Evolutionary conservation across 2,329 filamentous ascomycete species (phyloP).

Genomic region (Gnomoniopsis smithogilvyi): DNA sequence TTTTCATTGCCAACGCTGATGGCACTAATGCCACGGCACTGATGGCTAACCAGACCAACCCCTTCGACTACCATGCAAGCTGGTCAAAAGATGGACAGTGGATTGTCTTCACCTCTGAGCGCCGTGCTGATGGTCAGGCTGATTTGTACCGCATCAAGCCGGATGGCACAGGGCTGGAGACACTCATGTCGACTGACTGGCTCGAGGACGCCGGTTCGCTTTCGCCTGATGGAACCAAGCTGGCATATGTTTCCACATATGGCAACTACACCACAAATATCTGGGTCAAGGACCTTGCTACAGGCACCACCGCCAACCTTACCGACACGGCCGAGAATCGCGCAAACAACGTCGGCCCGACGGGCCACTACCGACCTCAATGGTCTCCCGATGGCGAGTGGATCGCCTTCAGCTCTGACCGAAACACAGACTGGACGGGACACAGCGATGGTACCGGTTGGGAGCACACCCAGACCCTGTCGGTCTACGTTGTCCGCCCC

Average conservation of each 20-base stretch:
- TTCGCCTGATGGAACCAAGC: constrained; percentile 34
- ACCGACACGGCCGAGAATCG: constrained; percentile 29
- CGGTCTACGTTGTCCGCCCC: constrained; percentile 35
- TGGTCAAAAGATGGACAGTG: constrained; percentile 36
- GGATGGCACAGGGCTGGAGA: constrained; percentile 33
- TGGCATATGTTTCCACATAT: constrained; percentile 38
- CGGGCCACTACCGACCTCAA: constrained; percentile 35
- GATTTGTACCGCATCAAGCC: constrained; percentile 35
- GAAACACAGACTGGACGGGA: constrained; percentile 39
- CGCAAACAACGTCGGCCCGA: constrained; percentile 21
- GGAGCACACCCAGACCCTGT: constrained; percentile 38
- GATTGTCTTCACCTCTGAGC: constrained; percentile 38
- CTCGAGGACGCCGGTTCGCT: constrained; percentile 35
- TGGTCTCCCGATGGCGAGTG: constrained; percentile 40
- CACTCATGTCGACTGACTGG: constrained; percentile 30
- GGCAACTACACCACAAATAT: constrained; percentile 34
- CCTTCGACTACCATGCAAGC: constrained; percentile 36
- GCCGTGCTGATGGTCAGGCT: constrained; percentile 34
- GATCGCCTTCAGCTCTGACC: constrained; percentile 39
- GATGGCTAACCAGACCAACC: constrained; percentile 24
- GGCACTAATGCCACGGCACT: constrained; percentile 34
- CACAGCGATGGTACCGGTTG: constrained; percentile 37
- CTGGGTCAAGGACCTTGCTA: constrained; percentile 35
- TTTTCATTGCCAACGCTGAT: constrained; percentile 34
- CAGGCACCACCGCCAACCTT: constrained; percentile 29